A percentile compares a stretch with the other conserved stretches of the same genome.
Evolutionary conservation across 164 flowering plant species (phyloP).

Genomic region (Stephania cephalantha): DNA sequence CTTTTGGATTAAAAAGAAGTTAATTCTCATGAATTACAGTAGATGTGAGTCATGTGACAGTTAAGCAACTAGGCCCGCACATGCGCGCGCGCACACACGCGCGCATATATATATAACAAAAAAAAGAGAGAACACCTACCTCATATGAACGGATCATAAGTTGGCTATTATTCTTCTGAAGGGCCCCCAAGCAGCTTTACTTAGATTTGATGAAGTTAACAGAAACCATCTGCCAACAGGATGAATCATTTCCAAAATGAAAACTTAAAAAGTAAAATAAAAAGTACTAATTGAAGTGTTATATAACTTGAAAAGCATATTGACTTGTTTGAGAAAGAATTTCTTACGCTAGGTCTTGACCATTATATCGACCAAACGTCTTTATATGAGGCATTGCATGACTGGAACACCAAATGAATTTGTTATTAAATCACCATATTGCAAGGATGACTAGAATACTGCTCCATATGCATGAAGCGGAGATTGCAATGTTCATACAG

Average conservation of each 20-base stretch:
- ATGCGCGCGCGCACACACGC: too few relatives aligned
- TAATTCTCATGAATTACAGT: background rate
- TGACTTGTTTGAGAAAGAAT: slow-evolving; percentile 1
- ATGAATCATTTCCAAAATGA: background rate
- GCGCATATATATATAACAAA: background rate
- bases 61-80: too few relatives aligned
- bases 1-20: background rate
- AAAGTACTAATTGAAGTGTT: background rate
- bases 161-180: slow-evolving; percentile 90
- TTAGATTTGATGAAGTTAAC: slow-evolving; percentile 91
- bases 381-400: slow-evolving; percentile 99
- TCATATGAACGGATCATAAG: slow-evolving; percentile 98
- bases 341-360: slow-evolving; percentile 90
- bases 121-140: slow-evolving; percentile 61
- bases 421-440: background rate
- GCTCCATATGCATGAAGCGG: background rate
- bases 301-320: background rate
- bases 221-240: slow-evolving; percentile 73
- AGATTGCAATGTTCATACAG: background rate
- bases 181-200: slow-evolving; percentile 99
- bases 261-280: slow-evolving; percentile 3
- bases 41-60: too few relatives aligned
- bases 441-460: background rate
- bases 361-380: slow-evolving; percentile 86
- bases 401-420: slow-evolving; percentile 39